A percentile compares a stretch with the other conserved stretches of the same genome.
Conservation (phyloP, 306 rosid species). For the Vicia sativa region DNA sequence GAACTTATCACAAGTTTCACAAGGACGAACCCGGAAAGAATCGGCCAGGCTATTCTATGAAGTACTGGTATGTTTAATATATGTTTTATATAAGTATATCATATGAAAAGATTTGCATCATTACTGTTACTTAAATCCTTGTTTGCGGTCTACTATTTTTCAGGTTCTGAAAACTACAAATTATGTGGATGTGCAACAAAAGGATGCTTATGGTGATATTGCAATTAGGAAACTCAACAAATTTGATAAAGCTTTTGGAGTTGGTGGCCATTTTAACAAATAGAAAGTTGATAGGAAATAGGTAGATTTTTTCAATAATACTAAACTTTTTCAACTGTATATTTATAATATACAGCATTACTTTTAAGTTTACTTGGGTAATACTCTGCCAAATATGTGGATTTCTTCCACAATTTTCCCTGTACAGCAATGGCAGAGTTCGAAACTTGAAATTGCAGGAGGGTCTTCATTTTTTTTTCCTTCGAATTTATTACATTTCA, state of each 20-base stretch:
- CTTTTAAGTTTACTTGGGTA: background rate
- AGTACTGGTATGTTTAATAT: conserved; percentile 66
- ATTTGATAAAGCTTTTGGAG: conserved; percentile 53
- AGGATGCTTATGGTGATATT: conserved; percentile 62
- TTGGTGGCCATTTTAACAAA: conserved; percentile 7
- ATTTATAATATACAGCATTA: conserved; percentile 16
- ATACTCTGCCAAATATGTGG: conserved; percentile 29
- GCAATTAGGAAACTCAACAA: conserved; percentile 48
- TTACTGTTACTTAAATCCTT: background rate
- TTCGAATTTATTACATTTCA: background rate
- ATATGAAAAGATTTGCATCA: background rate
- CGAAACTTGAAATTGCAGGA: background rate
- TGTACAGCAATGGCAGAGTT: conserved; percentile 37
- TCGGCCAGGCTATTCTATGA: conserved; percentile 77
- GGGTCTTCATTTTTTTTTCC: conserved; percentile 2
- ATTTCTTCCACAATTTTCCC: conserved; percentile 28
- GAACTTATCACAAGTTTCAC: conserved; percentile 53
- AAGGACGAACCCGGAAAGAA: conserved; percentile 59
- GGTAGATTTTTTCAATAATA: background rate
- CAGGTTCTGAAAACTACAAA: conserved; percentile 78
- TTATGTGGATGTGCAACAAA: conserved; percentile 68
- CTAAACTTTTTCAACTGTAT: conserved; percentile 1
- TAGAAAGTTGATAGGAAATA: conserved; percentile 29
- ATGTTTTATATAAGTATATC: conserved; percentile 16
- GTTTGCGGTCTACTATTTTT: conserved; percentile 29